Base-by-base conservation (phyloP, 208 protist genomes). In the Acanthamoeba comandoni region DNA sequence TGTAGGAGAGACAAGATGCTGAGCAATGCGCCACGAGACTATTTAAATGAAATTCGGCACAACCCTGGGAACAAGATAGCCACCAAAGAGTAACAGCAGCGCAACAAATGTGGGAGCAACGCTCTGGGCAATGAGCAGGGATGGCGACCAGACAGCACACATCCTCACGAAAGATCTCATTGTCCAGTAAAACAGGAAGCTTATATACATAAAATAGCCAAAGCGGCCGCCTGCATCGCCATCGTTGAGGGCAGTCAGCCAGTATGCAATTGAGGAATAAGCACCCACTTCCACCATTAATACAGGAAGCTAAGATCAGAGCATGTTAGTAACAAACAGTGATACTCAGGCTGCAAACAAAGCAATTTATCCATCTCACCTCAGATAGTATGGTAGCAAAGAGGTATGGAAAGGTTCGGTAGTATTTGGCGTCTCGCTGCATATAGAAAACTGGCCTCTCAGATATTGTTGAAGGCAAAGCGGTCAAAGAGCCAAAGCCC, bases 371-470 rank as follows among this genome's bases (percentile, higher is more conserved):
- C n/a, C n/a, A n/a, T 0, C 9, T 39, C 58, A 91, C 52, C 70
- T 77, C 86, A 69, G 53, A 52, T 5, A 67, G 9, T 19, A 91
- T 77, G 9, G 19, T 77, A 13, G 86, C 52, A 39, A 91, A 52
- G 17, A 91, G 53, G 19, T 91, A 91, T 52, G 86, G 69, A 1
- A 53, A 69, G 2, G 51, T 77, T 15, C 49, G 29, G 49, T 69
- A 91, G 39, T 91, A 91, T 57, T 91, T 82, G 5, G 57, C 35
- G 62, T 62, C 70, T 12, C 62, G 51, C 43, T 91, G 86, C 49
- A 64, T 58, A 55, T 91, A 91, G 57, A 91, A 91, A 7, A 91
- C 86, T 12, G 48, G 52, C 29, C 86, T 4, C 12, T 80, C 86
- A 22, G 58, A 52, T 35, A 89, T 73, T 1, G 80, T 71, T 9